Evolutionary conservation across 352 stramenopile genomes (phyloP).

Genomic region (Phytophthora pistaciae): DNA sequence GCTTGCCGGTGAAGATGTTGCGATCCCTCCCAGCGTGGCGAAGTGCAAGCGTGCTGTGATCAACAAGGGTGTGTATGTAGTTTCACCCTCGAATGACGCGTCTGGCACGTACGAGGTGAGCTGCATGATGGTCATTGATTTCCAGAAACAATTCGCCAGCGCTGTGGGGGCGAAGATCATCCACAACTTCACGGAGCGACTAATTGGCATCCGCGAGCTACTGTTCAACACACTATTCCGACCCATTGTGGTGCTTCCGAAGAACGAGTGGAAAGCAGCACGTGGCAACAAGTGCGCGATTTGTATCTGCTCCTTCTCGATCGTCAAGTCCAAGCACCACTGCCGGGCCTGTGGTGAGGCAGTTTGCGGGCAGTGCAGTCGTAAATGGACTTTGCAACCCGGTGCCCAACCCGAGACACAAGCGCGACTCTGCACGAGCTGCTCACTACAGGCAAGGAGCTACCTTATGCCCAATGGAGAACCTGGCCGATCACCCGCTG

Average conservation of each 20-base stretch:
- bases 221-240: slow-evolving; percentile 89
- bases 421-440: slow-evolving; percentile 83
- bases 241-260: slow-evolving; percentile 66
- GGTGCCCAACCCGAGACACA: slow-evolving; percentile 64
- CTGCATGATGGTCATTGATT: slow-evolving; percentile 89
- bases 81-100: slow-evolving; percentile 47
- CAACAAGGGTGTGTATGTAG: slow-evolving; percentile 83
- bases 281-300: slow-evolving; percentile 70
- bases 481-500: slow-evolving; percentile 38
- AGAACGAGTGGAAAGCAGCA: slow-evolving; percentile 69
- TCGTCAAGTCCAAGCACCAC: slow-evolving; percentile 83
- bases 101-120: slow-evolving; percentile 78
- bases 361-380: slow-evolving; percentile 85
- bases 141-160: slow-evolving; percentile 80
- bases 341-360: slow-evolving; percentile 85
- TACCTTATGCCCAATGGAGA: slow-evolving; percentile 53
- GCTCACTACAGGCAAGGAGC: slow-evolving; percentile 78
- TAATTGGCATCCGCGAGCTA: slow-evolving; percentile 84
- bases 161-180: slow-evolving; percentile 75
- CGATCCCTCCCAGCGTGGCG: slow-evolving; percentile 77
- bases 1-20: slow-evolving; percentile 68
- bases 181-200: slow-evolving; percentile 77
- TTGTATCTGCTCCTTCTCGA: slow-evolving; percentile 74
- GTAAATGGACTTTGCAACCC: slow-evolving; percentile 83
- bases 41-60: slow-evolving; percentile 90